These are phyloP conservation scores for Exophiala mesophila DNA, from an alignment of 2,329 filamentous ascomycete genomes.

Conservation along the genomic window DNA sequence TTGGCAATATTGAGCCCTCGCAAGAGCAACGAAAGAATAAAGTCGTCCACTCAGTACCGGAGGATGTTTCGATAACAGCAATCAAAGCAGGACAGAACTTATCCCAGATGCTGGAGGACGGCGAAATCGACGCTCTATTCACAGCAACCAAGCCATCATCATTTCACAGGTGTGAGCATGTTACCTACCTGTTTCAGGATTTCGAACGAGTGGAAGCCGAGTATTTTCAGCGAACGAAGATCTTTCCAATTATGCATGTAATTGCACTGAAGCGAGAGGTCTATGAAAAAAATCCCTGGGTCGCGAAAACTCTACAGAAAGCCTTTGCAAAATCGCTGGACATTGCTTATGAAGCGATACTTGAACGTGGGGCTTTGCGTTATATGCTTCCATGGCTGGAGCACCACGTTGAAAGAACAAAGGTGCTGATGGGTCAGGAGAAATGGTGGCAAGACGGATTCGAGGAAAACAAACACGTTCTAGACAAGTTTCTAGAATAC, in stretches of 20 bases:
- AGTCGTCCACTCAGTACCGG: constrained; percentile 30
- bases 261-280: constrained; percentile 20
- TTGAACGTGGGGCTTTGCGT: constrained; percentile 17
- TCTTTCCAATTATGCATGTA: constrained; percentile 26
- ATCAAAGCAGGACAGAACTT: constrained; percentile 14
- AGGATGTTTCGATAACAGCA: constrained; percentile 7
- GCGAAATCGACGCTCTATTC: constrained; percentile 25
- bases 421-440: constrained; percentile 5
- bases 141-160: constrained; percentile 21
- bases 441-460: constrained; percentile 25
- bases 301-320: constrained; percentile 24
- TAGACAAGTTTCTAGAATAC: constrained; percentile 23
- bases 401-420: constrained; percentile 21
- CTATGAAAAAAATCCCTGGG: constrained; percentile 24
- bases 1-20: constrained; percentile 8
- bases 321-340: constrained; percentile 19
- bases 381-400: constrained; percentile 27
- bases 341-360: constrained; percentile 21
- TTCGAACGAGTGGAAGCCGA: constrained; percentile 23
- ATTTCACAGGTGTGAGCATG: constrained; percentile 15
- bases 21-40: constrained; percentile 13
- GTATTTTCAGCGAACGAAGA: constrained; percentile 20
- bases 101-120: constrained; percentile 22
- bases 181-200: constrained; percentile 17
- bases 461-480: constrained; percentile 21